phyloP scores from a whole-genome alignment of 177 flowering plant genomes.

The Vitis hybrid region DNA sequence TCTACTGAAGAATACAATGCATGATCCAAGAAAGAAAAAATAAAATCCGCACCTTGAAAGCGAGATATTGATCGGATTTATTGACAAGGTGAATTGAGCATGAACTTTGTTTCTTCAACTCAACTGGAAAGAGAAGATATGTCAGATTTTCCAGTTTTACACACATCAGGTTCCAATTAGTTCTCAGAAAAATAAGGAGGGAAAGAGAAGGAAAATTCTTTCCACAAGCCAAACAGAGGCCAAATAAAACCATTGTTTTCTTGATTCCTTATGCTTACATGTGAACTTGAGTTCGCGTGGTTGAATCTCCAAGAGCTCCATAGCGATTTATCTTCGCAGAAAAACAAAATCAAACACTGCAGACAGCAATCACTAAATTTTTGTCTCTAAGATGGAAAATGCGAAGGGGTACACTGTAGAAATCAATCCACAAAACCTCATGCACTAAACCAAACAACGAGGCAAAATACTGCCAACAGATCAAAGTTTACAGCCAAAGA shows the following conservation, averaged over 20 bases:
- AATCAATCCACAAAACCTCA: too few species aligned
- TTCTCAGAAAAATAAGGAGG: background rate
- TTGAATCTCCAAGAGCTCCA: constrained; percentile 51
- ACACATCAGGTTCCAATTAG: background rate
- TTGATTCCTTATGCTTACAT: constrained; percentile 38
- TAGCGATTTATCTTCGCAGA: constrained; percentile 19
- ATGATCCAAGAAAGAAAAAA: background rate
- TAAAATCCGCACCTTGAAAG: constrained; percentile 53
- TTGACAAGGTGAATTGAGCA: constrained; percentile 53
- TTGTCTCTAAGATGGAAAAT: background rate
- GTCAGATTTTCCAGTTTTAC: constrained; percentile 6
- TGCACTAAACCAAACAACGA: too few species aligned
- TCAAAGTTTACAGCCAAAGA: too few species aligned
- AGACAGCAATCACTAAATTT: too few species aligned
- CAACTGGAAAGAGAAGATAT: constrained; percentile 39
- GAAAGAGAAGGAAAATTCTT: background rate
- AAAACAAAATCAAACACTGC: background rate
- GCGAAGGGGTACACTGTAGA: background rate
- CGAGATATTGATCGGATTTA: constrained; percentile 51
- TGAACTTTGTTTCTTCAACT: constrained; percentile 61
- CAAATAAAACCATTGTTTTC: background rate
- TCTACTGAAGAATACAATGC: background rate
- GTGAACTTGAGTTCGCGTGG: constrained; percentile 59
- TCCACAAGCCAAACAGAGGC: background rate
- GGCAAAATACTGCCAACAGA: too few species aligned